Evolutionary conservation across 805 yeast species (phyloP), one percentile per base, ranked within the genome.

Genomic region (Pichia kluyveri): DNA sequence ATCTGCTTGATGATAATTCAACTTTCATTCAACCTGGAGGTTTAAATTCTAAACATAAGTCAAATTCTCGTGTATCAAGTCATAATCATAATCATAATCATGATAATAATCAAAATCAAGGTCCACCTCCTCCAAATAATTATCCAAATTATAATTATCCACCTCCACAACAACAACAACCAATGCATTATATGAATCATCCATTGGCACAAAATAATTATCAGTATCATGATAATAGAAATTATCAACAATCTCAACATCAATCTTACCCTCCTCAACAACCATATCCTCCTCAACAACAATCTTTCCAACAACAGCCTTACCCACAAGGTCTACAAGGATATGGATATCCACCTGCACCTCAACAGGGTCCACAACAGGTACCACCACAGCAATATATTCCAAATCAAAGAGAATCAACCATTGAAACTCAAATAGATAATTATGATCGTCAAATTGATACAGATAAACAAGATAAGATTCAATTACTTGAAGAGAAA

Each of bases 401-500:
- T 32, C 39, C 10, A 14, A 18, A 34, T 7, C n/a, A 15, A 3
- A 34, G 17, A 14, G 5, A 23, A 23, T 23, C 26, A 23, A 23
- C 26, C 1, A 23, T 23, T 23, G 26, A 23, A 23, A 23, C 26
- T 23, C 26, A 23, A 23, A 5, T 23, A 5, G 7, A 23, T 23
- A 23, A 23, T 23, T 6, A 23, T 23, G 26, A 23, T 23, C 26
- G 26, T 42, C n/a, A 18, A 8, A 28, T 42, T 8, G 43, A 14
- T 12, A 34, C 17, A 10, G 37, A 10, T 8, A 34, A 34, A 34
- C 37, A 34, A 34, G 55, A 55, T 8, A 52, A 64, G 43, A 62
- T 64, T 36, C 56, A 55, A 43, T 49, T 47, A n/a, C 50, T 64
- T n/a, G 68, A 64, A 41, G 67, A 61, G 26, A 64, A 64, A 45